Conservation (phyloP, 2,329 filamentous ascomycete species). For the Hypoxylon sp. region DNA sequence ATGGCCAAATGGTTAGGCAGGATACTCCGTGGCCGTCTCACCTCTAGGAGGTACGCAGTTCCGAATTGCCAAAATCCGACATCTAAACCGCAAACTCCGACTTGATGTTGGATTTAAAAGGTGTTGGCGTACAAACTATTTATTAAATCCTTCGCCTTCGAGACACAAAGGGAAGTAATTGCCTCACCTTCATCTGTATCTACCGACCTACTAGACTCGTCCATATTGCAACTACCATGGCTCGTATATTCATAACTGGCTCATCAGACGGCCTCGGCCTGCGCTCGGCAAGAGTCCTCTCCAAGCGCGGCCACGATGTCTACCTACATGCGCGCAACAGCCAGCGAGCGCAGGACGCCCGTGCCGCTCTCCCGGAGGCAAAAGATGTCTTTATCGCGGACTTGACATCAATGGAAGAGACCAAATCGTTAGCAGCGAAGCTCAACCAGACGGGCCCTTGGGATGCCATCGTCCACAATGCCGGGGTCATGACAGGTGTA, state of each 20-base stretch:
- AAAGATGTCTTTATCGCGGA: conserved; percentile 68
- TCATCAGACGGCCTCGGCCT: conserved; percentile 71
- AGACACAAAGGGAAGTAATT: background rate
- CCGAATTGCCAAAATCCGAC: conserved; percentile 11
- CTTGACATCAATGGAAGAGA: conserved; percentile 65
- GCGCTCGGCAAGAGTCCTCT: conserved; percentile 65
- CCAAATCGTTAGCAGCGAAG: conserved; percentile 65
- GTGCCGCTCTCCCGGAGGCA: conserved; percentile 64
- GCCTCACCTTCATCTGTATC: background rate
- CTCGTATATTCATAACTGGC: conserved; percentile 64
- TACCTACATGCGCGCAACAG: conserved; percentile 70
- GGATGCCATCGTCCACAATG: conserved; percentile 72
- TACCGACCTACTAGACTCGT: background rate
- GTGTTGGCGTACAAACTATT: background rate
- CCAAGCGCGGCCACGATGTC: conserved; percentile 67
- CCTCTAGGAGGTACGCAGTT: background rate
- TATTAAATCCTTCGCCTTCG: background rate
- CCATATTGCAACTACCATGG: conserved; percentile 24
- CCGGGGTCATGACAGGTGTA: conserved; percentile 64
- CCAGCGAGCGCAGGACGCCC: conserved; percentile 66
- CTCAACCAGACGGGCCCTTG: conserved; percentile 62
- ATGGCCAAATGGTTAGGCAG: background rate
- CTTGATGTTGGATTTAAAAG: background rate
- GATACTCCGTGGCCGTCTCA: conserved; percentile 15
- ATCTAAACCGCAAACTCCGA: conserved; percentile 26